Evolutionary conservation across 1,284 basidiomycete genomes (phyloP), one percentile per base, ranked within the genome.

Genomic region (Volvariella volvacea): DNA sequence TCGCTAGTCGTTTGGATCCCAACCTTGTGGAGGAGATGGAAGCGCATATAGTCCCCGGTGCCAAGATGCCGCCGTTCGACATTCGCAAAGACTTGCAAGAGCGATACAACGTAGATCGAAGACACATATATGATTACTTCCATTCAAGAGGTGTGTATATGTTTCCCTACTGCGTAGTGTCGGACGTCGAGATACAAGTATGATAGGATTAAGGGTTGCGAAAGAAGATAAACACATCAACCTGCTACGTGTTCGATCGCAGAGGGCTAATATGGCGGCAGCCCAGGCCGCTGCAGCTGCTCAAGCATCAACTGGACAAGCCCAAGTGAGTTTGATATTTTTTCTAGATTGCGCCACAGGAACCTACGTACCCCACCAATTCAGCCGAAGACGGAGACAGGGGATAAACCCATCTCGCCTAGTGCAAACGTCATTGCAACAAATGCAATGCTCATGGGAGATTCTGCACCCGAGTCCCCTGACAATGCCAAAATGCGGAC

Each of bases 51-150:
- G 58, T 69, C 42, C 76, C 80, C n/a, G 83, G 83, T 36, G 77
- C 74, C 39, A 77, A 75, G 50, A 86, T 86, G 83, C 83, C 83
- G 10, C 72, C 75, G 9, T 86, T 84, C 54, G 67, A 74, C n/a
- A 65, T 78, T 41, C 72, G 83, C 46, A 81, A 81, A 51, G 74
- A 73, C 50, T 72, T 86, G 22, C 83, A 86, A 58, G 71, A 76
- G 54, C 73, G 76, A 41, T 83, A 80, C 57, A 70, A 67, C 47
- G 78, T 83, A 45, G 83, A 86, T 56, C 68, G 83, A 50, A 66
- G 83, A 50, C 83, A 84, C 50, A 77, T 86, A 51, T 86, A 86
- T 55, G 83, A 86, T 57, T 86, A 84, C 59, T 85, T 83, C 60
- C 83, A 85, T 57, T 73, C 72, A 22, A 60, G 70, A 66, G 73